Base-by-base conservation (phyloP, 257 asterid genomes). In the Salvia rosmarinus region DNA sequence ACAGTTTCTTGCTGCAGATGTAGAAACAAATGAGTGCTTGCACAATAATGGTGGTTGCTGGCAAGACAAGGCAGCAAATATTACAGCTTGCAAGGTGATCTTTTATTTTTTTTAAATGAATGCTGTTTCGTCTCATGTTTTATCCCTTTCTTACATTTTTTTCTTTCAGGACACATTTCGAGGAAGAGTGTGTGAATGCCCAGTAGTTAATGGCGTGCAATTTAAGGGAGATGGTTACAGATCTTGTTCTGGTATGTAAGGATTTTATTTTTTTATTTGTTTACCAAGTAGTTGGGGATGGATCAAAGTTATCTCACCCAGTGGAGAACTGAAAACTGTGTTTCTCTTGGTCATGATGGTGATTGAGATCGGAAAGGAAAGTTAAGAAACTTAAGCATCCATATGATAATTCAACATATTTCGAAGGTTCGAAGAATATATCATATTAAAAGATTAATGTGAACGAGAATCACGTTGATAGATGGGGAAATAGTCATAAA, bases 21-120 rank as follows among this genome's bases (percentile, higher is more conserved):
- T 91, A 6, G 90, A 91, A 79, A 89, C 97, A 6, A 89, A 91
- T 9, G 91, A 91, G 68, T 91, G 97, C 71, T 82, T 89, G 79
- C 85, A 87, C 47, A 84, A 80, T 34, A 89, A 87, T n/a, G 97
- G 95, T 58, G 97, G 96, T 60, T 91, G 97, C 75, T 89, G 97
- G 97, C 71, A 67, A 14, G 93, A 91, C 79, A 71, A 79, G 16
- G 70, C 77, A 30, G 71, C 90, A 59, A 91, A 91, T 59, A 37
- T 84, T 79, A 82, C 97, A 2, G 93, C 97, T 30, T 91, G 97
- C 95, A 87, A 81, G 96, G 97, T 91, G 14, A 51, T 52, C 57
- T 12, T 20, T 60, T 35, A 2, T 12, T 12, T 4, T 21, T 42
- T 21, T 1, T 14, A 14, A 7, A 6, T 42, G 1, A 56, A 7